phyloP scores from a whole-genome alignment of 345 rosid species.

The Noccaea bulbosa region DNA sequence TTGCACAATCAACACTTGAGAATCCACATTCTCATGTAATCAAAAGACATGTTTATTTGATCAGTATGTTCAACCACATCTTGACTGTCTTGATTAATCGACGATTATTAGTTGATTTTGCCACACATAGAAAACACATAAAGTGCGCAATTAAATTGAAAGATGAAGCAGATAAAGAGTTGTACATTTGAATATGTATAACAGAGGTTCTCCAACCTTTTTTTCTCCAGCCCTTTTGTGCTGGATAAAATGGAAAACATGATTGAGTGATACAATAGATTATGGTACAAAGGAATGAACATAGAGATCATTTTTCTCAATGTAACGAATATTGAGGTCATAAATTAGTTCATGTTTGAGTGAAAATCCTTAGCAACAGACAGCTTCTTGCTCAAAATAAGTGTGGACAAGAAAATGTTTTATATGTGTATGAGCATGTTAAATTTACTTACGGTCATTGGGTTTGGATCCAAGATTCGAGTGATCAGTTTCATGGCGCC shows the following conservation, averaged over 20 bases:
- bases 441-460: conserved; percentile 76
- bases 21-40: not conserved
- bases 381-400: not conserved
- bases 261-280: conserved; percentile 33
- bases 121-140: not conserved
- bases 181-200: conserved; percentile 48
- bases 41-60: not conserved
- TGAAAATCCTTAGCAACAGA: not conserved
- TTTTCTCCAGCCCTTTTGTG: conserved; percentile 46
- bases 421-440: not conserved
- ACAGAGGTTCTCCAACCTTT: conserved; percentile 42
- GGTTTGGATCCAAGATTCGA: conserved; percentile 87
- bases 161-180: conserved; percentile 47
- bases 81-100: not conserved
- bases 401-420: not conserved
- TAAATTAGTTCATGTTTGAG: conserved; percentile 15
- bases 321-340: not conserved
- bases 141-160: conserved; percentile 7
- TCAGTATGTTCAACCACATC: conserved; percentile 4
- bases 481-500: conserved; percentile 83
- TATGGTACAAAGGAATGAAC: not conserved
- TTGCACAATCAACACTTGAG: conserved; percentile 1
- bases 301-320: not conserved
- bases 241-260: conserved; percentile 46
- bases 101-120: not conserved